phyloP scores from a whole-genome alignment of 2,329 filamentous ascomycete species.

The Pseudogymnoascus sp. region DNA sequence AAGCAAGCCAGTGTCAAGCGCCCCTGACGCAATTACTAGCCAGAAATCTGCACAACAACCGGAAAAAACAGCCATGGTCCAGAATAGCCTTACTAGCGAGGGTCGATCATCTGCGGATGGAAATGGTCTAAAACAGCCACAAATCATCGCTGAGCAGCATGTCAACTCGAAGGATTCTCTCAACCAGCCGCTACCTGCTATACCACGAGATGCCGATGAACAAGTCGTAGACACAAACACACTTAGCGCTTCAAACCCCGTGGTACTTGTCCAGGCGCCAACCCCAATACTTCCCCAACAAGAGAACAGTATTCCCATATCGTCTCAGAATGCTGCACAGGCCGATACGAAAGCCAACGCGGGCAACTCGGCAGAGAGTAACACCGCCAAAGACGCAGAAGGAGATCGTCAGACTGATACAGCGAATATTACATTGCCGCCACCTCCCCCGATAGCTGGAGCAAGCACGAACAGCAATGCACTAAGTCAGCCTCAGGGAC shows the following conservation, averaged over 20 bases:
- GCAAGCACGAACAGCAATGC: constrained; percentile 13
- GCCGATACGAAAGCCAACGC: neutral
- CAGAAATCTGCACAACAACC: constrained; percentile 13
- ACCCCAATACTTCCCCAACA: constrained; percentile 11
- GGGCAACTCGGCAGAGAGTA: neutral
- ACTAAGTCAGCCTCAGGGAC: constrained; percentile 20
- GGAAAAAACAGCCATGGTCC: constrained; percentile 23
- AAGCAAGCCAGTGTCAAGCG: constrained; percentile 22
- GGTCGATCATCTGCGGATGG: constrained; percentile 13
- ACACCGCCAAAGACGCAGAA: neutral
- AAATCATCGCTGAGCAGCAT: constrained; percentile 11
- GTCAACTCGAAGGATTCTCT: constrained; percentile 14
- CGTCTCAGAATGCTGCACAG: neutral
- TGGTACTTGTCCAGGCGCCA: constrained; percentile 21
- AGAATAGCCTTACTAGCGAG: constrained; percentile 15
- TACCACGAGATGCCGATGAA: constrained; percentile 20
- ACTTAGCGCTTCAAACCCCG: constrained; percentile 13
- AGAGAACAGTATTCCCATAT: neutral
- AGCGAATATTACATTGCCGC: constrained; percentile 18
- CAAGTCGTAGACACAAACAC: neutral
- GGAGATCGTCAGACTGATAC: neutral
- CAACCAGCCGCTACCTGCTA: constrained; percentile 25
- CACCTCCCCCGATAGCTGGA: constrained; percentile 18
- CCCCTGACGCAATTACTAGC: neutral
- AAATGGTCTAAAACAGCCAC: neutral